These are phyloP conservation scores for Sambucus nigra DNA, from an alignment of 129 eudicot genomes.

Conservation along the genomic window DNA sequence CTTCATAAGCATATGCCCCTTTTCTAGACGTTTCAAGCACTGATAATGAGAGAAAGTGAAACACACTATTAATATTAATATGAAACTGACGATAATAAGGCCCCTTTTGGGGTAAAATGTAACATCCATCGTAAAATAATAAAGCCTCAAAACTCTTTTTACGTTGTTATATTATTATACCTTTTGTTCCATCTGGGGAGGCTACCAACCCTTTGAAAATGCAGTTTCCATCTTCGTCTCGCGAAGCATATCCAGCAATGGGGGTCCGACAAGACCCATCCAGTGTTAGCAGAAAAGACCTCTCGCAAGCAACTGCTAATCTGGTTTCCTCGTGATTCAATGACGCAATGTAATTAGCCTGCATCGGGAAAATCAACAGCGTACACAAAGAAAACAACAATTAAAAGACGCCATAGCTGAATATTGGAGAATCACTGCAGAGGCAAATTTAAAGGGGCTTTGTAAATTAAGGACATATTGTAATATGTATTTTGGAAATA, in stretches of 20 bases:
- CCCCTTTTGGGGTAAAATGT: no score
- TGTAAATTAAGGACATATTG: no score
- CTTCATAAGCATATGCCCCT: conserved; percentile 58
- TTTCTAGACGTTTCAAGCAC: conserved; percentile 80
- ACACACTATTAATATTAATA: neutral
- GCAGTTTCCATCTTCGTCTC: conserved; percentile 67
- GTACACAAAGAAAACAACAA: neutral
- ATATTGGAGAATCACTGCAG: neutral
- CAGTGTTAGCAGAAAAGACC: conserved; percentile 61
- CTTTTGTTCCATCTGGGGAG: conserved; percentile 83
- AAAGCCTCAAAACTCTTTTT: neutral
- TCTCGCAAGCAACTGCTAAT: conserved; percentile 83
- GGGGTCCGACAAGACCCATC: conserved; percentile 97
- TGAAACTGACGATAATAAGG: no score
- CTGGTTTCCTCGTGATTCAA: conserved; percentile 93
- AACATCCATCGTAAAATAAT: neutral
- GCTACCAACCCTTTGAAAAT: conserved; percentile 78
- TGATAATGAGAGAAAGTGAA: conserved; percentile 13
- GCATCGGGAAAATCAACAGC: conserved; percentile 9
- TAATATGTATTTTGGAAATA: no score
- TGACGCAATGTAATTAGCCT: conserved; percentile 71
- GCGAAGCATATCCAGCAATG: conserved; percentile 79
- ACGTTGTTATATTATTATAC: conserved; percentile 12
- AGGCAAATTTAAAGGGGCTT: no score
- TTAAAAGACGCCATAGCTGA: neutral